phyloP scores from a whole-genome alignment of 176 grass and related monocot genomes.

The Puccinellia tenuiflora region DNA sequence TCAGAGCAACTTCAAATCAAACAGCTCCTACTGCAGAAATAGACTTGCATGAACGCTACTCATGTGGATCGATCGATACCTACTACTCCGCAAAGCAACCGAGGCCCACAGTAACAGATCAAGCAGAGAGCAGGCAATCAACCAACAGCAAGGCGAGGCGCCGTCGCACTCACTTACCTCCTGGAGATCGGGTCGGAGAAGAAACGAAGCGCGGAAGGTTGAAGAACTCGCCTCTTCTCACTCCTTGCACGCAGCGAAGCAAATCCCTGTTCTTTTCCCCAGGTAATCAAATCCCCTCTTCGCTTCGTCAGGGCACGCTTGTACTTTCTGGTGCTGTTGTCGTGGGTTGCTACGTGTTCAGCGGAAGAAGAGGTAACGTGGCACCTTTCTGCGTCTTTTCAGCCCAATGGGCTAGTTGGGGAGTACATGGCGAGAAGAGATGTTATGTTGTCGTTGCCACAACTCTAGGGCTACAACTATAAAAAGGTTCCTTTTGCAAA shows the following conservation, averaged over 20 bases:
- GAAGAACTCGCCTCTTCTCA: neutral
- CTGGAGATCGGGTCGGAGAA: neutral
- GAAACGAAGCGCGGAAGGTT: neutral
- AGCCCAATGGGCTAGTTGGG: neutral
- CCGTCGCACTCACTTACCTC: neutral
- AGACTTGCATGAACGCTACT: neutral
- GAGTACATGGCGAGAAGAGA: no score
- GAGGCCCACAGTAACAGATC: neutral
- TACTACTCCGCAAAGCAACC: neutral
- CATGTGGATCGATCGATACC: neutral
- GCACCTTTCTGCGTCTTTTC: neutral
- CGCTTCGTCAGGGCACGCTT: neutral
- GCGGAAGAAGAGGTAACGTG: neutral
- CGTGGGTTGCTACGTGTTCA: constrained; percentile 12
- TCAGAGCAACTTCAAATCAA: neutral
- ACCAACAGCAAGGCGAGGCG: neutral
- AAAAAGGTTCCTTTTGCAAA: no score
- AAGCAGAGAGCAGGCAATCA: neutral
- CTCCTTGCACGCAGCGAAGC: neutral
- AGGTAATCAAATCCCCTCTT: neutral
- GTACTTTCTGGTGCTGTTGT: neutral
- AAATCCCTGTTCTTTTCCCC: neutral
- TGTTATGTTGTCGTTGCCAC: no score
- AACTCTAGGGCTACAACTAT: no score
- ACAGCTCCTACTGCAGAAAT: neutral